These are phyloP conservation scores for Exophiala viscosa DNA, from an alignment of 2,329 filamentous ascomycete genomes.

Conservation along the genomic window DNA sequence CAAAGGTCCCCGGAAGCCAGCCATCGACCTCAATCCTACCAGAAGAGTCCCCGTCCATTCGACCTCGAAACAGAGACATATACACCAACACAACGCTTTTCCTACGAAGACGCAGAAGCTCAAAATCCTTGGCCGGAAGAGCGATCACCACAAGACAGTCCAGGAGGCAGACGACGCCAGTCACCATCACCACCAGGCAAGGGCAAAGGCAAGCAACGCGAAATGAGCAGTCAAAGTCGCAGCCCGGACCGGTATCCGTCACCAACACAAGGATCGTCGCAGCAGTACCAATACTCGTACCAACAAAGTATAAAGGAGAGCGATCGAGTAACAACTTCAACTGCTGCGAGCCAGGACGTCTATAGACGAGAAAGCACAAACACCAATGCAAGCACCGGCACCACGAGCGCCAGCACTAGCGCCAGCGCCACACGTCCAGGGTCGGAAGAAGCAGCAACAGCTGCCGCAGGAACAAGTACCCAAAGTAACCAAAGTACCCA, in stretches of 20 bases:
- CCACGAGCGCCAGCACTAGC: not conserved
- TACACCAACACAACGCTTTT: not conserved
- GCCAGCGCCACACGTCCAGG: conserved; percentile 9
- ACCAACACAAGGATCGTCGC: not conserved
- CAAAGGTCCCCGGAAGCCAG: not conserved
- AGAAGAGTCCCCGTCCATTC: not conserved
- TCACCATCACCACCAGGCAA: not conserved
- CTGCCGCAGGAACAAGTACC: not conserved
- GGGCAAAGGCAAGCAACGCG: conserved; percentile 18
- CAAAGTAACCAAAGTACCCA: not conserved
- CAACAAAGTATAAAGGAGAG: not conserved
- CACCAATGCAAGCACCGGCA: too few relatives aligned
- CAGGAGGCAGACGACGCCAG: conserved; percentile 1
- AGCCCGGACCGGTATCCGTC: conserved; percentile 3
- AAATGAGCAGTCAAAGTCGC: conserved; percentile 8
- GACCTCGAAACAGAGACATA: not conserved
- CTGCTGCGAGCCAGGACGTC: too few relatives aligned
- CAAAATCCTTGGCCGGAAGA: not conserved
- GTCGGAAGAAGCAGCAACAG: conserved; percentile 6
- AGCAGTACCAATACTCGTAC: not conserved
- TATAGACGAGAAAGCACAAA: too few relatives aligned
- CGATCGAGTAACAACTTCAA: not conserved
- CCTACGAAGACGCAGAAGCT: not conserved
- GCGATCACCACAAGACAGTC: conserved; percentile 1
- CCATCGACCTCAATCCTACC: not conserved